Conservation (phyloP, 768 basidiomycete genomes). For the Auricularia heimuer region DNA sequence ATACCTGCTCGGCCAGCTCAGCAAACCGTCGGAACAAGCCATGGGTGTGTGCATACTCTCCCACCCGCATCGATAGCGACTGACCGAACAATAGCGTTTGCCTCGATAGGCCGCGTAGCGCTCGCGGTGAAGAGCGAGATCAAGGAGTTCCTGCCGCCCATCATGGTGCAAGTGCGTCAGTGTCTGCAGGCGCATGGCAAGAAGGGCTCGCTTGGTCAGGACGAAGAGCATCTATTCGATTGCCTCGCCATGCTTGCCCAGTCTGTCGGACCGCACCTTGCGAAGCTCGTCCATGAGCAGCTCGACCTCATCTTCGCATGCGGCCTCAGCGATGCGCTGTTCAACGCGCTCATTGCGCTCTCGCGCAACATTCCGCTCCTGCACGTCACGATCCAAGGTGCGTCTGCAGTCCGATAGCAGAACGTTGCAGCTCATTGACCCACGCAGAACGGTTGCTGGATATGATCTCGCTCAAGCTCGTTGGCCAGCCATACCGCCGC, state of each 20-base stretch:
- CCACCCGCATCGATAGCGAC: not conserved
- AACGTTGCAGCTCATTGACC: not conserved
- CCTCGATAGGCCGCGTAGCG: constrained; percentile 37
- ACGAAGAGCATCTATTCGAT: constrained; percentile 33
- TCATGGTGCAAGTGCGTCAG: constrained; percentile 32
- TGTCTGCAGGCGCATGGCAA: constrained; percentile 31
- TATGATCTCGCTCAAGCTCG: constrained; percentile 30
- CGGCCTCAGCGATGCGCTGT: constrained; percentile 33
- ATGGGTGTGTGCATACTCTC: not conserved
- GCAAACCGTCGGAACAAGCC: constrained; percentile 27
- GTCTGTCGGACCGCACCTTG: constrained; percentile 33
- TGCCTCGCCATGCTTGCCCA: constrained; percentile 35
- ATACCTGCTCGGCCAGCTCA: constrained; percentile 31
- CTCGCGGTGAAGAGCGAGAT: constrained; percentile 32
- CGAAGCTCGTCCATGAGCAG: constrained; percentile 37
- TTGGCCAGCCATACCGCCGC: constrained; percentile 31
- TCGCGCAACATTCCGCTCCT: constrained; percentile 34
- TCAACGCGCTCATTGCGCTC: constrained; percentile 27
- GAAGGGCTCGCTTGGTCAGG: constrained; percentile 25
- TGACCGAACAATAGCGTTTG: constrained; percentile 23
- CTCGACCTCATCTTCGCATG: constrained; percentile 40
- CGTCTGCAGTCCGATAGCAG: not conserved
- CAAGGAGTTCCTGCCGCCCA: constrained; percentile 34
- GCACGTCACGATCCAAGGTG: constrained; percentile 35
- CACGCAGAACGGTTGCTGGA: constrained; percentile 34